Percentiles rank a stretch among this genome's conserved stretches.
These are phyloP conservation scores for Pleurotus eryngii DNA, from an alignment of 768 basidiomycete genomes.

Conservation along the genomic window DNA sequence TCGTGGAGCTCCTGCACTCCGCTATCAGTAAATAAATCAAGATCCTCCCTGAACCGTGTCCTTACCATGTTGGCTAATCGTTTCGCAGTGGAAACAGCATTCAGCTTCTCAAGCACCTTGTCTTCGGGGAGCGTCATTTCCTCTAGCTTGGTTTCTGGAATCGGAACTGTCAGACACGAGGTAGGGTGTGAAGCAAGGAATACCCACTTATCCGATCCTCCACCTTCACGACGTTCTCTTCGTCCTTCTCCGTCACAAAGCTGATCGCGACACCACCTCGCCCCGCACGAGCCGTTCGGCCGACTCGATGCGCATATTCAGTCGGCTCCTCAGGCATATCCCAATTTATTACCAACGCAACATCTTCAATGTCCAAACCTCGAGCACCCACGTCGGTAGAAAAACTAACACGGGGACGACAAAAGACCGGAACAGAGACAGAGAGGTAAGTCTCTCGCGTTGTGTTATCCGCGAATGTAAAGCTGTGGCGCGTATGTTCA, in stretches of 20 bases:
- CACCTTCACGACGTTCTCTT: slow-evolving; percentile 75
- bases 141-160: slow-evolving; percentile 65
- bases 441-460: slow-evolving; percentile 77
- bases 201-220: slow-evolving; percentile 83
- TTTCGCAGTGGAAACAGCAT: slow-evolving; percentile 89
- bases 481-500: slow-evolving; percentile 81
- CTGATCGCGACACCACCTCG: slow-evolving; percentile 87
- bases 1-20: slow-evolving; percentile 74
- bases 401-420: slow-evolving; percentile 88
- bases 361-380: slow-evolving; percentile 94
- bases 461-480: slow-evolving; percentile 94
- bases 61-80: slow-evolving; percentile 91
- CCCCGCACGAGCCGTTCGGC: slow-evolving; percentile 88
- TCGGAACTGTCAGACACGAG: neutral
- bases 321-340: slow-evolving; percentile 88
- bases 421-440: slow-evolving; percentile 82
- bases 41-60: neutral
- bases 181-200: neutral
- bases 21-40: neutral
- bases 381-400: slow-evolving; percentile 95
- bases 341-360: slow-evolving; percentile 97
- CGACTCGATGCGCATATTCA: slow-evolving; percentile 96
- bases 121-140: slow-evolving; percentile 78
- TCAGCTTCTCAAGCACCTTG: slow-evolving; percentile 79
- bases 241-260: slow-evolving; percentile 92